These are phyloP conservation scores for Chenopodium quinoa DNA, from an alignment of 148 eudicot species.

Conservation along the genomic window DNA sequence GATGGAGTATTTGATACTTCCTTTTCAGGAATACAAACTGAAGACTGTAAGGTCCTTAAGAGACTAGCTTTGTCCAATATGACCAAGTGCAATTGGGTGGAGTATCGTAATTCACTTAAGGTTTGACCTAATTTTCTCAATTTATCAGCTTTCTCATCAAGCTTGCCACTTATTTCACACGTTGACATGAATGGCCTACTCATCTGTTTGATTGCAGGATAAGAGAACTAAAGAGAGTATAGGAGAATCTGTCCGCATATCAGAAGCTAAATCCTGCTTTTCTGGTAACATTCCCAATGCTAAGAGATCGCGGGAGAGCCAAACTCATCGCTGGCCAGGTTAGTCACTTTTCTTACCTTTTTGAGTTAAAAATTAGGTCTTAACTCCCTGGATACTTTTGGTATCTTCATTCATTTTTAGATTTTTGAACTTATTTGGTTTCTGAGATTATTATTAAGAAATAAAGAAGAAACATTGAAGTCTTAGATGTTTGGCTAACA, in stretches of 20 bases:
- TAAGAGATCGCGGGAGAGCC: constrained; percentile 46
- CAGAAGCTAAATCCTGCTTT: constrained; percentile 37
- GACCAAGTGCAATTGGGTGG: constrained; percentile 73
- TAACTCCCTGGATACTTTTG: background rate
- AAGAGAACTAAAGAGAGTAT: constrained; percentile 34
- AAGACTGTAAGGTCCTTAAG: constrained; percentile 58
- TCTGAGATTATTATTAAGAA: background rate
- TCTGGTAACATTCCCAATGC: constrained; percentile 37
- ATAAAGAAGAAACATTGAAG: background rate
- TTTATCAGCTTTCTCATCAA: background rate
- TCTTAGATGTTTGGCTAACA: background rate
- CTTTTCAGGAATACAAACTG: constrained; percentile 44
- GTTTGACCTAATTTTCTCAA: constrained; percentile 34
- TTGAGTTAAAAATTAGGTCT: background rate
- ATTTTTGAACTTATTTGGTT: too few relatives aligned
- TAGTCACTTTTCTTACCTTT: constrained; percentile 14
- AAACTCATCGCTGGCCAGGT: constrained; percentile 53
- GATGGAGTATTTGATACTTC: constrained; percentile 78
- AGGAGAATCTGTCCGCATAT: constrained; percentile 35
- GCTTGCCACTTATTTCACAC: background rate
- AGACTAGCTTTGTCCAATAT: constrained; percentile 57
- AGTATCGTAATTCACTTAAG: constrained; percentile 64
- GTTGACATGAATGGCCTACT: background rate
- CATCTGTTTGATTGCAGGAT: constrained; percentile 43
- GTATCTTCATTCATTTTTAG: background rate